Base-by-base conservation (phyloP, 208 protist genomes). In the Novymonas esmeraldas region DNA sequence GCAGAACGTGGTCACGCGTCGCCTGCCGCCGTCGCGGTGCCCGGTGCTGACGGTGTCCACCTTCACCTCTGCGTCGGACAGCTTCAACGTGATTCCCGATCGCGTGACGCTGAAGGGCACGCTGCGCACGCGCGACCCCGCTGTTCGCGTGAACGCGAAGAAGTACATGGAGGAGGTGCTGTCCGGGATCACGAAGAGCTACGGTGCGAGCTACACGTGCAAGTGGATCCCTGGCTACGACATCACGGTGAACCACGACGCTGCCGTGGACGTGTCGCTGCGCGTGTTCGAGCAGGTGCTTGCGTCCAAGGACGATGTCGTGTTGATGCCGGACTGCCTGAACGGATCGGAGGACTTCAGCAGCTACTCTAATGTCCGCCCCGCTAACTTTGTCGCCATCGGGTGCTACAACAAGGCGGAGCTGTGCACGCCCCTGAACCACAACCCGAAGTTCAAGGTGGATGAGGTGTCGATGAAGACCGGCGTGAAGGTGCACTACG, bases 31-130 rank as follows among this genome's bases (percentile, higher is more conserved):
- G 14, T 58, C 61, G 13, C 56, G 57, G 24, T 76, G 78, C 13
- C 84, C 84, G 0, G 77, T 91, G 22, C 55, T 87, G 22, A 86
- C 76, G 20, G 34, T 91, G 22, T 48, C 72, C 29, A 64, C 67
- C 6, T 64, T 87, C 39, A 48, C 71, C 34, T 72, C 81, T n/a
- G 70, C 70, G 51, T 76, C 63, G 22, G 76, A 78, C 61, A 79
- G 70, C 73, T 87, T 76, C 62, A 91, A 87, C 48, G 79, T 91
- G 39, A 87, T 91, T 26, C 68, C 85, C 3, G 73, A 86, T 42
- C 68, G 33, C 48, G 78, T 81, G 20, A 66, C 70, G 42, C 31
- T 91, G 56, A 79, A 78, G 22, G 72, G 80, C 18, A 81, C 84
- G 22, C 63, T 90, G 66, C 84, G 84, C 24, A 80, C 60, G 42